Evolutionary conservation across 2,329 filamentous ascomycete species (phyloP), one percentile per base, ranked within the genome.

Genomic region (Orbilia oligospora): DNA sequence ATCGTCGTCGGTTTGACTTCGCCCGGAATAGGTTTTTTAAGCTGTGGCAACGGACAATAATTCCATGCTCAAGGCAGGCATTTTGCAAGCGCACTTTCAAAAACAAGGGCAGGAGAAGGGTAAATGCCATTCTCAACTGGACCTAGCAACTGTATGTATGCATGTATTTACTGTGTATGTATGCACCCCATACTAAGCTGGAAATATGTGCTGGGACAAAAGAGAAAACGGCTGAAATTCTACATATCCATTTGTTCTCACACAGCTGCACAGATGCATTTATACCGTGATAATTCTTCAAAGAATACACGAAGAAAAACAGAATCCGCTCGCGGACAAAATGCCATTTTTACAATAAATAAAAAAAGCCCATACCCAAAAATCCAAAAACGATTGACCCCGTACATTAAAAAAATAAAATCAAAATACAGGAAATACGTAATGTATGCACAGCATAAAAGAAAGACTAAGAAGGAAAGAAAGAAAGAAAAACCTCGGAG

Each of bases 1-100:
- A 44, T 16, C 55, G 10, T 44, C 55, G 12, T 61, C 55, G 33
- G 55, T 22, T 61, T 38, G 30, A 61, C 30, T 61, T 41, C n/a
- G 22, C 10, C 56, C 56, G 56, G 56, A 61, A n/a, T 44, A 20
- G 5, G 5, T 36, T 30, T 30, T 36, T 55, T 36, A 16, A 38
- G 9, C n/a, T 38, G 53, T 56, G 33, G 44, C 44, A 46, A 58
- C 33, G n/a, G 53, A 22, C 53, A 30, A 41, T 38, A 58, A 38
- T 41, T 14, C 53, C 30, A 38, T 58, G 22, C n/a, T 9, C 18
- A 24, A 27, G 20, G 49, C 24, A 27, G 20, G 49, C 24, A 53
- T 53, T 27, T 53, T 24, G 20, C 49, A 53, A 53, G 14, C 24
- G 14, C 20, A 30, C 22, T 53, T 27, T 10, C n/a, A n/a, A 53